Evolutionary conservation across 2,329 filamentous ascomycete genomes (phyloP), one percentile per base, ranked within the genome.

Genomic region (Trichoderma arundinaceum): DNA sequence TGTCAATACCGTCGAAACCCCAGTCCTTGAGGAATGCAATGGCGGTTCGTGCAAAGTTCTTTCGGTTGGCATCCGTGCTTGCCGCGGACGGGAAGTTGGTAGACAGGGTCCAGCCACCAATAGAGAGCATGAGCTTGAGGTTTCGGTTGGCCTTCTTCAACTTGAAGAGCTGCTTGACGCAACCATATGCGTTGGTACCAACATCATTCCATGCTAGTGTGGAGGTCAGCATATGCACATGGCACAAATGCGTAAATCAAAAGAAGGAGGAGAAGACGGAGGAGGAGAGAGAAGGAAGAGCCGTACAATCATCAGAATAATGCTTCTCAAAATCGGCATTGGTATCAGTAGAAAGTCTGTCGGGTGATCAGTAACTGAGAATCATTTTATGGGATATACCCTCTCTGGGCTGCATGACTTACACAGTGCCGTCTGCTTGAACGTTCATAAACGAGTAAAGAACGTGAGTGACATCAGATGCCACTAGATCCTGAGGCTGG

Each of bases 101-200:
- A 1, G 90, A 92, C 77, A 92, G 95, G 0, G 91, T 93, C 90
- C 90, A 96, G 35, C 93, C 92, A 54, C 93, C 93, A 69, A 97
- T 92, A 54, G 87, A 91, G 4, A 96, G 83, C 22, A 96, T 81
- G 1, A 90, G 83, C 74, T 96, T 96, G 62, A 96, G 77, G 53
- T 92, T 86, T 15, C 92, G 88, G 76, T 96, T 89, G 65, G 83
- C 77, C 76, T 94, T 88, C 79, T 96, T 96, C 49, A 92, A 81
- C 7, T 91, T 79, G 74, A 86, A 92, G 1, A 96, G 81, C 72
- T 96, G 91, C 79, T 95, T 95, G 61, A 92, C 77, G 74, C 88
- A 91, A 44, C 93, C 93, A 70, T 94, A 95, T 53, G 90, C 86
- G 74, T 96, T 95, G 68, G 82, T 89, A 6, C 90, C 83, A 0